Conservation (phyloP, 2,329 filamentous ascomycete species). For the Penicillium sp. region DNA sequence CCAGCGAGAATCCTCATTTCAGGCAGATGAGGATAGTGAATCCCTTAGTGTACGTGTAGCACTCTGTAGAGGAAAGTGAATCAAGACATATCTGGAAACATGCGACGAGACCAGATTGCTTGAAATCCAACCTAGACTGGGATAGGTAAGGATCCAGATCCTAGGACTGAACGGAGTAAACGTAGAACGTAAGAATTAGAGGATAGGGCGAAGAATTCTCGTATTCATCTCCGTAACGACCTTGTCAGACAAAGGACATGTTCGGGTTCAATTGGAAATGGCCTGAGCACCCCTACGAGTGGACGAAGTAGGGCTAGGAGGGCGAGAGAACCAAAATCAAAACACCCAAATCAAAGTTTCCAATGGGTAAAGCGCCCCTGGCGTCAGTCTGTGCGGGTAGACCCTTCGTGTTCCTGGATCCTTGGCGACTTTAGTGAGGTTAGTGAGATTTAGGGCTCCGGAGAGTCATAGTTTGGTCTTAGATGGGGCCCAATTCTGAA, state of each 20-base stretch:
- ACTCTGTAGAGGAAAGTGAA: too few species aligned
- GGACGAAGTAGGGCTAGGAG: too few species aligned
- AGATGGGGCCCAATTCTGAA: conserved; percentile 20
- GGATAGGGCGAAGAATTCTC: conserved; percentile 1
- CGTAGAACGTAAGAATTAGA: not conserved
- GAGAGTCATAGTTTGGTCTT: conserved; percentile 17
- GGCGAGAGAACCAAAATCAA: not conserved
- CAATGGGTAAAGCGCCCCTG: not conserved
- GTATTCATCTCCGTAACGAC: not conserved
- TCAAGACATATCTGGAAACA: not conserved
- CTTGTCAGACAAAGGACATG: not conserved
- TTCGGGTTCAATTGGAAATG: not conserved
- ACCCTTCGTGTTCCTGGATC: conserved; percentile 4
- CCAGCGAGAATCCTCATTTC: conserved; percentile 15
- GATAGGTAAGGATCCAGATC: not conserved
- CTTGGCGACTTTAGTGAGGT: not conserved
- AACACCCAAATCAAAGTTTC: not conserved
- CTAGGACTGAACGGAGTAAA: not conserved
- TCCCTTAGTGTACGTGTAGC: too few species aligned
- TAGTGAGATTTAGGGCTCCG: conserved; percentile 10
- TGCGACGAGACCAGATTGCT: not conserved
- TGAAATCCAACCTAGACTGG: not conserved
- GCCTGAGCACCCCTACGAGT: not conserved
- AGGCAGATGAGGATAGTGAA: not conserved
- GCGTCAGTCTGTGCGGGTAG: conserved; percentile 9